Percentiles rank a stretch among this genome's conserved stretches.
These are phyloP conservation scores for Anacardium occidentale DNA, from an alignment of 345 rosid species.

Conservation along the genomic window DNA sequence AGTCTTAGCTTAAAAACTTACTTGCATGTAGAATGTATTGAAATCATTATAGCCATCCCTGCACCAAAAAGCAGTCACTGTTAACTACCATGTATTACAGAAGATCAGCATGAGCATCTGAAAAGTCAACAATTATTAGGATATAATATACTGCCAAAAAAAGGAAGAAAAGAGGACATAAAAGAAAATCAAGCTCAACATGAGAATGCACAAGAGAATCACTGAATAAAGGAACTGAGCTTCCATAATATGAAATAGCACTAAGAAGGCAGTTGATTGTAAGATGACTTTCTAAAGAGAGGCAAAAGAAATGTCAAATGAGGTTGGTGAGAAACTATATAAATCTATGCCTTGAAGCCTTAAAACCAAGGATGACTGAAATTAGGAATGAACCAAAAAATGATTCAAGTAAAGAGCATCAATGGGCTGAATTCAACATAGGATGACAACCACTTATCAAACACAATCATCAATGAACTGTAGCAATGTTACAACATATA, in stretches of 20 bases:
- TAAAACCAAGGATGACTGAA: background rate
- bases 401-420: background rate
- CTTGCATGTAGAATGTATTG: conserved; percentile 98
- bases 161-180: background rate
- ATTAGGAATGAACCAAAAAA: background rate
- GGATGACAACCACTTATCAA: background rate
- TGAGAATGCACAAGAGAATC: background rate
- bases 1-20: conserved; percentile 37
- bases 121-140: background rate
- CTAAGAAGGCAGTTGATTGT: background rate
- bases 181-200: background rate
- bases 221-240: background rate
- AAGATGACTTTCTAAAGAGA: background rate
- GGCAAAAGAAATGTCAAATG: background rate
- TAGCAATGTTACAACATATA: background rate
- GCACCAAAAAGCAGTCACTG: conserved; percentile 39
- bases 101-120: background rate
- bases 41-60: conserved; percentile 99
- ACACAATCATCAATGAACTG: background rate
- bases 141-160: background rate
- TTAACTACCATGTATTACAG: conserved; percentile 9
- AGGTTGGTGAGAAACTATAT: background rate
- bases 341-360: background rate
- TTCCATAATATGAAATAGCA: background rate
- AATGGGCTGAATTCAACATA: background rate